Base-by-base conservation (phyloP, 192 early-diverging fungal species). In the Linderina pennispora region DNA sequence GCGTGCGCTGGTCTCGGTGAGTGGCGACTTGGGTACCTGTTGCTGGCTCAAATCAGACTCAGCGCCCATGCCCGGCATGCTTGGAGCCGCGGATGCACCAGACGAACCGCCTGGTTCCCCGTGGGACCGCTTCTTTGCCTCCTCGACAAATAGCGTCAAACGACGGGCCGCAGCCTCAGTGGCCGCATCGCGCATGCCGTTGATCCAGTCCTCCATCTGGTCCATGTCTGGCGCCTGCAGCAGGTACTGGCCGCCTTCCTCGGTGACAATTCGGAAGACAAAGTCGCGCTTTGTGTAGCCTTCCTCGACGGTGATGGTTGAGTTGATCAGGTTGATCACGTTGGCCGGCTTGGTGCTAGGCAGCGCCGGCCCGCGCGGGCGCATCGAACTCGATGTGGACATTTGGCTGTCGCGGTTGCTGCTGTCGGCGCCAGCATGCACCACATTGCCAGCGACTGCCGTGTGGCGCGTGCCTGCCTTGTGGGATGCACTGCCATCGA, bases 221-320 rank as follows among this genome's bases (percentile, higher is more conserved):
- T 82, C 80, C 20, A 55, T 45, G 26, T 78, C 80, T 1, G 79
- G 56, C 8, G 80, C 83, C 65, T 86, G 84, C 24, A 88, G 65
- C 31, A 88, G 37, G 20, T 83, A 88, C 69, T 86, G 84, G 0
- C 79, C 86, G 9, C 86, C 86, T 72, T 88, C 86, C 40, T 88
- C 86, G 4, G 80, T 88, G 24, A 85, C 77, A 46, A 88, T 77
- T 17, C 83, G 83, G 57, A 88, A 88, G n/a, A 88, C 84, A 62
- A 62, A 82, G 26, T 83, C 81, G 22, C 81, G 77, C 47, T 85
- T 83, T 0, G 77, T 76, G 41, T 83, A 79, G 3, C 73, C 75
- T 39, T 78, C 75, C 32, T 81, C 83, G 13, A 82, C 70, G 2
- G 80, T 77, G 11, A 77, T 81, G n/a, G 80, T 81, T 4, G 84